Base-by-base conservation (phyloP, 2,329 filamentous ascomycete genomes). In the Aspergillus ibericus region DNA sequence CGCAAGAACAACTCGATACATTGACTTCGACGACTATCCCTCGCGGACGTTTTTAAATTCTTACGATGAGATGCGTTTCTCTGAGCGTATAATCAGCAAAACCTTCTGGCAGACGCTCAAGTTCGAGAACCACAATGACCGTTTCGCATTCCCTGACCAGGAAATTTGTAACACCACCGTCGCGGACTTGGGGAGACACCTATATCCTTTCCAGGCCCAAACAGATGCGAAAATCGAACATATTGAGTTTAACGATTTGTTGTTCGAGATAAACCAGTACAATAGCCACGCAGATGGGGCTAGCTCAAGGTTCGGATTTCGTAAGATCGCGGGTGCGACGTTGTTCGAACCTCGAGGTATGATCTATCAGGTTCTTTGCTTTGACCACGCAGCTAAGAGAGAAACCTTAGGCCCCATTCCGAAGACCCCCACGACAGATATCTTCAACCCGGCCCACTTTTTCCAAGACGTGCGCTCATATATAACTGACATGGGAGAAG, bases 371-470 rank as follows among this genome's bases (percentile, higher is more conserved):
- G 2, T 18, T 29, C 9, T 20, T 40, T 9, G n/a, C 2, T 40
- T 40, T 27, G 44, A 32, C 44, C 15, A 16, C 10, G 9, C 15
- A 16, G 22, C 42, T 32, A 12, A 48, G 8, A 12, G 2, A n/a
- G 4, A 0, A 1, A 5, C 2, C 5, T 2, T 1, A 48, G 44
- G 27, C 25, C 10, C 8, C 7, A 8, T 32, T 16, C 8, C 3
- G 2, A 2, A 29, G 15, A 12, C n/a, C 8, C 8, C 25, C 25
- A 12, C n/a, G 25, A 4, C 15, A 16, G 16, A 4, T 5, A 4
- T 29, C 20, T 60, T 73, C 46, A 50, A 67, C 20, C 25, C 67
- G 1, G 15, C 27, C 1, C 5, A 1, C 13, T 70, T 74, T 35
- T 58, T 68, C 8, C 2, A 5, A 6, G 44, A 70, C 10, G 68